Percentiles rank a stretch among this genome's conserved stretches.
These are phyloP conservation scores for Candida michaelii DNA, from an alignment of 805 yeast genomes.

Conservation along the genomic window DNA sequence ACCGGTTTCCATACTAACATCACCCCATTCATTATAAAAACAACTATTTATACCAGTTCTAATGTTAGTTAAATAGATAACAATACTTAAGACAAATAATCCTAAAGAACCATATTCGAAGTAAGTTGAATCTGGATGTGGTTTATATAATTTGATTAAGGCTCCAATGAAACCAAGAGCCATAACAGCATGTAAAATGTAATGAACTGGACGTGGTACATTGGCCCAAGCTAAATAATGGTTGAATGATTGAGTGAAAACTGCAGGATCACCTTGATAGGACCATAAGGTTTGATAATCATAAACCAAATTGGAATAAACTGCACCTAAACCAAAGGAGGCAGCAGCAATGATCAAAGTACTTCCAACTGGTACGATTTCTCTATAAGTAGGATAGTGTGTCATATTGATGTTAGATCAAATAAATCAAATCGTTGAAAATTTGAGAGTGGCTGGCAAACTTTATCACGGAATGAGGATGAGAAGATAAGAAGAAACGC, in stretches of 20 bases:
- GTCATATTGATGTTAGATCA: slow-evolving; percentile 9
- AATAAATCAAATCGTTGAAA: slow-evolving; percentile 4
- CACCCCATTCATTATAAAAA: slow-evolving; percentile 84
- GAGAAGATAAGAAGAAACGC: background rate
- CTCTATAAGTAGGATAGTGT: slow-evolving; percentile 33
- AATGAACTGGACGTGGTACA: slow-evolving; percentile 58
- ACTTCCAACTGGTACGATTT: slow-evolving; percentile 46
- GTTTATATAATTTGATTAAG: slow-evolving; percentile 78
- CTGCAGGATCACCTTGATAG: slow-evolving; percentile 35
- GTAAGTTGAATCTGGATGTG: slow-evolving; percentile 77
- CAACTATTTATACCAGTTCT: slow-evolving; percentile 76
- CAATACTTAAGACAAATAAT: slow-evolving; percentile 67
- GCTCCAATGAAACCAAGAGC: slow-evolving; percentile 70
- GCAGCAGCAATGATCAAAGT: slow-evolving; percentile 50
- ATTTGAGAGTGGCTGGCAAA: slow-evolving; percentile 4
- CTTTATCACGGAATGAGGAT: background rate
- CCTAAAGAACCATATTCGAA: slow-evolving; percentile 88
- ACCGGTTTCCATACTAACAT: slow-evolving; percentile 82
- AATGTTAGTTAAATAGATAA: slow-evolving; percentile 84
- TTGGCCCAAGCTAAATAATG: slow-evolving; percentile 78
- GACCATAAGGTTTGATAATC: slow-evolving; percentile 75
- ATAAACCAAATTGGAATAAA: slow-evolving; percentile 79
- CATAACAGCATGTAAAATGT: slow-evolving; percentile 61
- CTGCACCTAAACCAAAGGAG: slow-evolving; percentile 77
- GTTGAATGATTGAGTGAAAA: slow-evolving; percentile 56